Evolutionary conservation across 2,329 filamentous ascomycete genomes (phyloP).

Genomic region (Diaporthe vaccinii): DNA sequence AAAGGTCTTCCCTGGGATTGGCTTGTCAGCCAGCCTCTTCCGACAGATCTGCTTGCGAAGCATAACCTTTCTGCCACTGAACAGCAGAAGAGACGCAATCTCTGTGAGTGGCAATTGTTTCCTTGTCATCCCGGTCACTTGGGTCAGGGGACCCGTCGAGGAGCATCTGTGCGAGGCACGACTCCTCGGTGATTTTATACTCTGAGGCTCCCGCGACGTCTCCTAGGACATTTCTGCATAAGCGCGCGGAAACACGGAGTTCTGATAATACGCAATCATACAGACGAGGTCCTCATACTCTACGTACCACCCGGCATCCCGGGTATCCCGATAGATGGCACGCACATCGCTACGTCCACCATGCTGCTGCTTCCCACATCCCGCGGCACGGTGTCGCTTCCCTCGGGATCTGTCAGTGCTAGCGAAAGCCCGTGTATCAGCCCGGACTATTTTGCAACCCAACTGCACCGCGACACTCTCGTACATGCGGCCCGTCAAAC

Average conservation of each 20-base stretch:
- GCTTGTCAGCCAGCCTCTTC: slow-evolving; percentile 30
- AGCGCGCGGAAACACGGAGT: background rate
- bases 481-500: slow-evolving; percentile 29
- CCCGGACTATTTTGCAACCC: slow-evolving; percentile 20
- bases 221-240: background rate
- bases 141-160: background rate
- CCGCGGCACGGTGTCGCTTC: slow-evolving; percentile 26
- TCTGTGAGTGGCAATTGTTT: slow-evolving; percentile 11
- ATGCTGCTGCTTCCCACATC: slow-evolving; percentile 29
- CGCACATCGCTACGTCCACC: slow-evolving; percentile 28
- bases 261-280: background rate
- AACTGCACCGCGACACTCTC: slow-evolving; percentile 24
- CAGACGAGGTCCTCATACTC: slow-evolving; percentile 26
- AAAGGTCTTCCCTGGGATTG: slow-evolving; percentile 33
- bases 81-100: slow-evolving; percentile 6
- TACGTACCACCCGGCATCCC: slow-evolving; percentile 20
- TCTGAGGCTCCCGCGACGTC: background rate
- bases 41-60: slow-evolving; percentile 7
- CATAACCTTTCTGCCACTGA: background rate
- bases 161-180: background rate
- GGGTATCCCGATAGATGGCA: slow-evolving; percentile 29
- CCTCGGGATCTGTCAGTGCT: background rate
- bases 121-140: background rate
- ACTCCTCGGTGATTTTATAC: background rate
- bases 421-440: slow-evolving; percentile 2